Percentiles rank a stretch among this genome's conserved stretches.
These are phyloP conservation scores for Taiozyma onychis DNA, from an alignment of 1,139 yeast species.

Conservation along the genomic window DNA sequence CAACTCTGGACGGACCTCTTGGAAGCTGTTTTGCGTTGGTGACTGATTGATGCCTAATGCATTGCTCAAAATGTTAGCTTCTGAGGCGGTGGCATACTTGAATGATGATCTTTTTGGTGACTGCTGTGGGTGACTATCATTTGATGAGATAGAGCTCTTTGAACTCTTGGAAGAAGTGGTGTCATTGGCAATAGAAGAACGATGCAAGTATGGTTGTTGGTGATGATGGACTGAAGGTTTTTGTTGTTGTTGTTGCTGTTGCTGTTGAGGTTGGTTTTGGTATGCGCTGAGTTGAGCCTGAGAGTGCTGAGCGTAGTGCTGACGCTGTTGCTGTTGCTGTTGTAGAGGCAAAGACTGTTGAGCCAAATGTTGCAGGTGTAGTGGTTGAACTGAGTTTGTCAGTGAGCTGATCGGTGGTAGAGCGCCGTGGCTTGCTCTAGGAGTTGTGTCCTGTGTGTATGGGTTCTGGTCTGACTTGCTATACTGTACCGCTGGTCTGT, in stretches of 20 bases:
- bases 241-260: neutral
- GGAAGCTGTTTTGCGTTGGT: neutral
- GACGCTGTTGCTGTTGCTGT: neutral
- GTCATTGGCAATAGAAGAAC: neutral
- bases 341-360: neutral
- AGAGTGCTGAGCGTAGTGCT: neutral
- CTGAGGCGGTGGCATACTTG: neutral
- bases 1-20: neutral
- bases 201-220: neutral
- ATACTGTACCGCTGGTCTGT: neutral
- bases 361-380: neutral
- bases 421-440: neutral
- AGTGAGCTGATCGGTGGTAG: constrained; percentile 6
- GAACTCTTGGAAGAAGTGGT: constrained; percentile 2
- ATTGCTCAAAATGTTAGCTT: constrained; percentile 21
- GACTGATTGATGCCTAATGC: constrained; percentile 11
- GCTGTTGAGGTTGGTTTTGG: constrained; percentile 17
- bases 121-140: neutral
- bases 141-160: neutral
- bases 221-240: neutral
- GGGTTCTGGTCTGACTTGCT: neutral
- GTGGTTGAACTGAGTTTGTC: constrained; percentile 1
- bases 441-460: neutral
- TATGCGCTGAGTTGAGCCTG: neutral
- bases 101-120: neutral